phyloP scores from a whole-genome alignment of 192 early-diverging fungal genomes.

The Coemansia sp. region DNA sequence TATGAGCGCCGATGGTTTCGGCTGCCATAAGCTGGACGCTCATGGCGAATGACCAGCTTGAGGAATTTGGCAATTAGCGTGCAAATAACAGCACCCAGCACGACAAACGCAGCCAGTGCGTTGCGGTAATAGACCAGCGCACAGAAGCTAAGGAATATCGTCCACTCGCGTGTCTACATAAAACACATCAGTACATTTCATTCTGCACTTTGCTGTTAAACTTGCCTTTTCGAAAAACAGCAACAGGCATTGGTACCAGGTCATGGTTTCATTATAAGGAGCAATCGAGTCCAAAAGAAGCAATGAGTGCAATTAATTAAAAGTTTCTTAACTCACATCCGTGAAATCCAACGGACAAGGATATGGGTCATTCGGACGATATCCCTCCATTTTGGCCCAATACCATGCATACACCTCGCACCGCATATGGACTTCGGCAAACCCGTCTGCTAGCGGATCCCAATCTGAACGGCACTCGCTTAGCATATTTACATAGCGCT shows the following conservation, averaged over 20 bases:
- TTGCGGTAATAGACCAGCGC: conserved; percentile 39
- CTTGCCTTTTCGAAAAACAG: conserved; percentile 29
- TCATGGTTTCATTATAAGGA: not conserved
- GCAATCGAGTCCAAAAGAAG: not conserved
- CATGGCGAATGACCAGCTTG: conserved; percentile 32
- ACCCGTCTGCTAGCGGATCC: conserved; percentile 34
- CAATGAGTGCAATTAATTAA: not conserved
- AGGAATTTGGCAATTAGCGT: conserved; percentile 24
- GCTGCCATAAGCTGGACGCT: conserved; percentile 13
- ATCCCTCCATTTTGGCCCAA: conserved; percentile 14
- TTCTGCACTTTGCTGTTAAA: not conserved
- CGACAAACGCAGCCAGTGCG: conserved; percentile 10
- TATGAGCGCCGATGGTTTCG: conserved; percentile 12
- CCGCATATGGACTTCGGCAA: conserved; percentile 41
- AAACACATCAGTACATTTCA: not conserved
- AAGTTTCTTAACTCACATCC: not conserved
- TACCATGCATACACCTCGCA: conserved; percentile 44
- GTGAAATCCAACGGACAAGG: conserved; percentile 24
- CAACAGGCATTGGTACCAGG: not conserved
- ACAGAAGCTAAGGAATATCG: not conserved
- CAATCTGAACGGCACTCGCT: conserved; percentile 16
- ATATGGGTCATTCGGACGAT: conserved; percentile 22
- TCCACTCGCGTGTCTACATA: conserved; percentile 41
- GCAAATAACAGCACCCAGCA: conserved; percentile 22
- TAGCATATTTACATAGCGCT: conserved; percentile 25